Evolutionary conservation across 108 stramenopile species (phyloP).

Genomic region (Cyclotella cryptica): DNA sequence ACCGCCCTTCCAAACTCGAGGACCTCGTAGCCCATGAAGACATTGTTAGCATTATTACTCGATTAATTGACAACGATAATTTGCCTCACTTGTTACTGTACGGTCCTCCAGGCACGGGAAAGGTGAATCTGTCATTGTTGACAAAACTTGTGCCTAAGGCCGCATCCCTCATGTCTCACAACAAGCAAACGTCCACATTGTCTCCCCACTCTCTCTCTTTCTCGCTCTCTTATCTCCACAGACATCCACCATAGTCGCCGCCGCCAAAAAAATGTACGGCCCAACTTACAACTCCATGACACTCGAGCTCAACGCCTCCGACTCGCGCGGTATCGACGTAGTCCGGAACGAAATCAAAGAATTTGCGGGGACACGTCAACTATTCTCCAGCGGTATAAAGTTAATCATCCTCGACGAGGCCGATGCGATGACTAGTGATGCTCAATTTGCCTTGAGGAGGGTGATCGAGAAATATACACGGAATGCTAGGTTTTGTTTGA

Average conservation of each 20-base stretch:
- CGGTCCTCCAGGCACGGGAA: slow-evolving; percentile 88
- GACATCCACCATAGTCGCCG: slow-evolving; percentile 94
- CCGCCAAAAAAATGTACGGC: slow-evolving; percentile 95
- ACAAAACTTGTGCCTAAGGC: not conserved
- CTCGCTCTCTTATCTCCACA: slow-evolving; percentile 21
- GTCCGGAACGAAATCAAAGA: slow-evolving; percentile 96
- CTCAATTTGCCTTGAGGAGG: slow-evolving; percentile 90
- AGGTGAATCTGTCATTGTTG: slow-evolving; percentile 35
- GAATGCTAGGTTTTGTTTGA: slow-evolving; percentile 95
- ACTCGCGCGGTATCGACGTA: slow-evolving; percentile 90
- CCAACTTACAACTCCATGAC: slow-evolving; percentile 86
- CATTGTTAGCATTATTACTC: slow-evolving; percentile 82
- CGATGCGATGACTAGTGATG: slow-evolving; percentile 95
- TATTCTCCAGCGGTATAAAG: slow-evolving; percentile 88
- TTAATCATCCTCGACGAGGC: slow-evolving; percentile 94
- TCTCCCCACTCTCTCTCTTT: not conserved
- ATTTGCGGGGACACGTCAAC: slow-evolving; percentile 93
- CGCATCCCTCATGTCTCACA: not conserved
- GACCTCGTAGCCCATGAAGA: slow-evolving; percentile 96
- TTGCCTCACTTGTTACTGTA: slow-evolving; percentile 93
- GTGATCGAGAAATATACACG: slow-evolving; percentile 94
- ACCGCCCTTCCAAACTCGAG: slow-evolving; percentile 87
- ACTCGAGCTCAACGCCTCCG: slow-evolving; percentile 89
- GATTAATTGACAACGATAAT: slow-evolving; percentile 90
- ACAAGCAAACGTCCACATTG: not conserved